phyloP scores from a whole-genome alignment of 2,329 filamentous ascomycete genomes.

The Neoascochyta sp. region DNA sequence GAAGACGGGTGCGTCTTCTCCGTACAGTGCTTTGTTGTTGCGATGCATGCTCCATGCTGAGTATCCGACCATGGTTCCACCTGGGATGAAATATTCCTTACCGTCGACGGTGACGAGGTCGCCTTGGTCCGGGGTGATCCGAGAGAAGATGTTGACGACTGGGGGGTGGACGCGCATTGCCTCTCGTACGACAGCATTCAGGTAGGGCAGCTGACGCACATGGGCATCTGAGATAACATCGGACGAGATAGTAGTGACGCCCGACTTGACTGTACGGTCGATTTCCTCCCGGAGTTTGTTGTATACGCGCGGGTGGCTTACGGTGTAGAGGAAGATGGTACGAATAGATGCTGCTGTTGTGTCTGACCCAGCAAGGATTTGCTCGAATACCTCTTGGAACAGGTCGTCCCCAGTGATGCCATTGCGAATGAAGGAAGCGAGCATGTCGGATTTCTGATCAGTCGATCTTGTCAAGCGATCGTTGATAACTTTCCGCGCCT shows the following conservation, averaged over 20 bases:
- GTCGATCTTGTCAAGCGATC: constrained; percentile 46
- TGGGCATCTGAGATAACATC: constrained; percentile 49
- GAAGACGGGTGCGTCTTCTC: constrained; percentile 45
- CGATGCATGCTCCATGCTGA: constrained; percentile 33
- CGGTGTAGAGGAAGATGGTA: constrained; percentile 51
- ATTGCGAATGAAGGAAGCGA: constrained; percentile 50
- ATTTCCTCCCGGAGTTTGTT: constrained; percentile 48
- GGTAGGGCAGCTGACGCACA: constrained; percentile 43
- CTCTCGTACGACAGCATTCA: constrained; percentile 49
- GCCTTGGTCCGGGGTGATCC: constrained; percentile 28
- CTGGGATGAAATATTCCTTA: constrained; percentile 31
- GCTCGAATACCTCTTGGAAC: constrained; percentile 42
- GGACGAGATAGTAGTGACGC: constrained; percentile 31
- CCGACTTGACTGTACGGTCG: constrained; percentile 37
- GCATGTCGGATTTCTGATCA: constrained; percentile 50
- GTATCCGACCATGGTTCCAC: constrained; percentile 35
- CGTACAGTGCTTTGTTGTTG: constrained; percentile 29
- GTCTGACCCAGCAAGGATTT: constrained; percentile 56
- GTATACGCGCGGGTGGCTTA: constrained; percentile 49
- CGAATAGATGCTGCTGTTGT: constrained; percentile 56
- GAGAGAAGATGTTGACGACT: constrained; percentile 33
- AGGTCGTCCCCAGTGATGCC: constrained; percentile 42
- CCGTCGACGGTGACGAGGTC: constrained; percentile 29
- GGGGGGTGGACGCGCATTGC: constrained; percentile 46
- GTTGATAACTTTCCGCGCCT: constrained; percentile 24